Evolutionary conservation across 345 rosid genomes (phyloP).

Genomic region (Brassica rapa): DNA sequence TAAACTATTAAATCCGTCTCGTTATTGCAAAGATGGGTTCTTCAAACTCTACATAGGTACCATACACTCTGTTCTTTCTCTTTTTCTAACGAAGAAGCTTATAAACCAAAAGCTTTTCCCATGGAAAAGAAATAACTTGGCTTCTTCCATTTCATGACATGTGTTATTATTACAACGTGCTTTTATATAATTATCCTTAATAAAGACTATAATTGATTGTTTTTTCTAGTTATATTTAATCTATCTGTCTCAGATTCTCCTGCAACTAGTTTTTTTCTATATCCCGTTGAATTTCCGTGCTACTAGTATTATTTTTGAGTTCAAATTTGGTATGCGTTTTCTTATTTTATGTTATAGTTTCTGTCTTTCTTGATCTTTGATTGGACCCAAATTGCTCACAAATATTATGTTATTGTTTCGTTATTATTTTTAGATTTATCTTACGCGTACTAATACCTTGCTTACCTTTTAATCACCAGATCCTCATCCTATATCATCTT

Average conservation of each 20-base stretch:
- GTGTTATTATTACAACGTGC: slow-evolving; percentile 26
- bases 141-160: slow-evolving; percentile 23
- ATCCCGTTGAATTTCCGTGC: slow-evolving; percentile 35
- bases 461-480: slow-evolving; percentile 36
- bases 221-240: background rate
- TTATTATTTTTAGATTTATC: slow-evolving; percentile 21
- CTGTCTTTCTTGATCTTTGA: slow-evolving; percentile 36
- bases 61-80: slow-evolving; percentile 35
- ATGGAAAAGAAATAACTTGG: slow-evolving; percentile 23
- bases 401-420: slow-evolving; percentile 26
- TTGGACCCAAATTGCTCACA: slow-evolving; percentile 36
- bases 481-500: slow-evolving; percentile 36
- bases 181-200: slow-evolving; percentile 10
- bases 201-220: slow-evolving; percentile 7
- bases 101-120: too few relatives aligned
- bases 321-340: slow-evolving; percentile 22
- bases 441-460: slow-evolving; percentile 20
- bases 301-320: slow-evolving; percentile 26
- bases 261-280: slow-evolving; percentile 51
- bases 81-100: slow-evolving; percentile 42
- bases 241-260: slow-evolving; percentile 47
- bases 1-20: background rate
- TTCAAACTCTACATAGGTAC: slow-evolving; percentile 9
- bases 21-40: slow-evolving; percentile 16
- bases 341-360: slow-evolving; percentile 31